Percentiles rank a stretch among this genome's conserved stretches.
These are phyloP conservation scores for Asterophora lycoperdoides DNA, from an alignment of 768 basidiomycete species.

Conservation along the genomic window DNA sequence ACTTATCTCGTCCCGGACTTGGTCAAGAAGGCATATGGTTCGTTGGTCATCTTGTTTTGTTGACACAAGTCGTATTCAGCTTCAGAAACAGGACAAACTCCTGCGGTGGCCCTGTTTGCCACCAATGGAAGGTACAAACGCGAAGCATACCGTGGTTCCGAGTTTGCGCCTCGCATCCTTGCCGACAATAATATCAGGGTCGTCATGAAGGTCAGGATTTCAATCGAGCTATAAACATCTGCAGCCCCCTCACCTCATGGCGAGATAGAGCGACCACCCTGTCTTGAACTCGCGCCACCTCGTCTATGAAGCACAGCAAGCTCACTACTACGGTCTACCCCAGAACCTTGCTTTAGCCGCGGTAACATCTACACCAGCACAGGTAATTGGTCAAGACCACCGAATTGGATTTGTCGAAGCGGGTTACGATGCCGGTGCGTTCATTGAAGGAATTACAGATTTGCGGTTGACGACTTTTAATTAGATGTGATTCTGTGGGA, in stretches of 20 bases:
- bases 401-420: conserved; percentile 71
- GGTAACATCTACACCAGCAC: conserved; percentile 71
- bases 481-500: conserved; percentile 82
- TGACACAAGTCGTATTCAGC: background rate
- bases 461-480: background rate
- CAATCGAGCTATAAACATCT: background rate
- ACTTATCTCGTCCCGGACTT: conserved; percentile 78
- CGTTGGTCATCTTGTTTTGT: conserved; percentile 19
- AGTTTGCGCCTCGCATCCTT: conserved; percentile 75
- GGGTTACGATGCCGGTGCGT: conserved; percentile 75
- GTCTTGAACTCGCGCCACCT: conserved; percentile 69
- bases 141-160: conserved; percentile 77
- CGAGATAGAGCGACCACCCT: conserved; percentile 59
- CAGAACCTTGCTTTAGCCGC: conserved; percentile 65
- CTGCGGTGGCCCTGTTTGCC: conserved; percentile 75
- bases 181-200: conserved; percentile 64
- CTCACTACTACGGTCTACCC: conserved; percentile 74
- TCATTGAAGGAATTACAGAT: background rate
- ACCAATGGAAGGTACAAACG: conserved; percentile 59
- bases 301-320: conserved; percentile 80
- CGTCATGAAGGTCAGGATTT: conserved; percentile 61
- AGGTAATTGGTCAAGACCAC: conserved; percentile 70
- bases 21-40: conserved; percentile 65
- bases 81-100: conserved; percentile 49
- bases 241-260: background rate